Percentiles rank a stretch among this genome's conserved stretches.
These are phyloP conservation scores for Marchantia paleacea DNA, from an alignment of 225 moss, liverwort and hornwort species.

Conservation along the genomic window DNA sequence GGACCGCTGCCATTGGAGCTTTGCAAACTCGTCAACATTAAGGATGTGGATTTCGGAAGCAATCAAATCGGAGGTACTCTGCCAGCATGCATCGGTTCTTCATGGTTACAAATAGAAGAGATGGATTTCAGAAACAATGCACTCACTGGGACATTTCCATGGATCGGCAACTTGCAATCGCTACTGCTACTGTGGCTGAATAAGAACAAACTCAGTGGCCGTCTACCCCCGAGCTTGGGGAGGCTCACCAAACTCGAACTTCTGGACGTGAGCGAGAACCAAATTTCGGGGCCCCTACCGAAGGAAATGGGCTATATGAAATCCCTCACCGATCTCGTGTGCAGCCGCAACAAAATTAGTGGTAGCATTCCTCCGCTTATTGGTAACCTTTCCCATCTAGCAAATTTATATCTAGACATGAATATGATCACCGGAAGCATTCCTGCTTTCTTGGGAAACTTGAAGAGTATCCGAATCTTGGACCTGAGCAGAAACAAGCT, in stretches of 20 bases:
- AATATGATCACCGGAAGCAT: background rate
- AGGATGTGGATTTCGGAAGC: background rate
- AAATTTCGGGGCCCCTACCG: background rate
- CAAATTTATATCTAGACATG: background rate
- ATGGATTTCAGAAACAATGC: background rate
- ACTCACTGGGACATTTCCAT: background rate
- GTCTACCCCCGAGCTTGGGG: background rate
- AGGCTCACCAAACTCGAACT: background rate
- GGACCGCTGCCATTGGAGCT: background rate
- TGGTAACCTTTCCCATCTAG: background rate
- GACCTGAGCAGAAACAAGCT: too few species aligned
- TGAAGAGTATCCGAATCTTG: background rate
- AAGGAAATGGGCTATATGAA: background rate
- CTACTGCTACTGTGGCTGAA: background rate
- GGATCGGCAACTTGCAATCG: background rate
- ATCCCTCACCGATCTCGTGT: background rate
- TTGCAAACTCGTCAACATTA: background rate
- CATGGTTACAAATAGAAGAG: background rate
- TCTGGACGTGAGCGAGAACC: background rate
- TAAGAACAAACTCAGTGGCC: background rate
- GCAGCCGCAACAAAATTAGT: background rate
- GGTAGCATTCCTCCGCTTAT: background rate
- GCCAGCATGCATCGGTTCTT: slow-evolving; percentile 3
- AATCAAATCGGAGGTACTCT: background rate
- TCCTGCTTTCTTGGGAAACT: background rate